Evolutionary conservation across 2,329 filamentous ascomycete genomes (phyloP), one percentile per base, ranked within the genome.

Genomic region (Pseudocercospora ulei): DNA sequence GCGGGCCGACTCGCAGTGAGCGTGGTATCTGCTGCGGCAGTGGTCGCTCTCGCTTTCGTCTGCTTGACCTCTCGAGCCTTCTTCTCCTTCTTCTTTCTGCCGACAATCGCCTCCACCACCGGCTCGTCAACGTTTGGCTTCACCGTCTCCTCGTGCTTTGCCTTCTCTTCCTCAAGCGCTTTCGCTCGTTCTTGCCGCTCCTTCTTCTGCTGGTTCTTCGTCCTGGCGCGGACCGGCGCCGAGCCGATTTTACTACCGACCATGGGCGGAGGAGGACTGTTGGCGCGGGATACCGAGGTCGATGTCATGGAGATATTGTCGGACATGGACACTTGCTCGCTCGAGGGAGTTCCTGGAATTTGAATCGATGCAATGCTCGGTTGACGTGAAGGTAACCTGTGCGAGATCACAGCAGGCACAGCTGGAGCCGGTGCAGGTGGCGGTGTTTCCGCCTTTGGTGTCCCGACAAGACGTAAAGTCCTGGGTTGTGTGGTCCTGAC

Each of bases 1-100:
- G 46, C 38, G 2, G 37, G 59, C 46, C 30, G 43, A 24, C 48
- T 64, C 47, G 34, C 57, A 41, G 49, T 52, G 8, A 50, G 51
- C 11, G 52, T 50, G 47, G 53, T 41, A 28, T 50, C 48, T 12
- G 51, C 45, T 29, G 50, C 54, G 4, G 49, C 44, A 38, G 49
- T 51, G 38, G 44, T 36, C 44, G 35, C 36, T 13, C 35, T 51
- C 5, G 46, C 25, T 31, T 51, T 56, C 2, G 19, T 8, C 11
- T 44, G 44, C 31, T 52, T 62, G 27, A 58, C 29, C 26, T 60
- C 42, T 52, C 57, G 53, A 40, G 54, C 47, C 62, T 85, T 88
- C 68, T 82, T 86, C 58, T 82, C 75, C 64, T 88, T 90, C 68
- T 85, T 88, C 68, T 86, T 86, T 36, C 83, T 75, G 20, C 81